Percentiles rank a stretch among this genome's conserved stretches.
These are phyloP conservation scores for Geotrichum australiense DNA, from an alignment of 1,139 yeast species.

Conservation along the genomic window DNA sequence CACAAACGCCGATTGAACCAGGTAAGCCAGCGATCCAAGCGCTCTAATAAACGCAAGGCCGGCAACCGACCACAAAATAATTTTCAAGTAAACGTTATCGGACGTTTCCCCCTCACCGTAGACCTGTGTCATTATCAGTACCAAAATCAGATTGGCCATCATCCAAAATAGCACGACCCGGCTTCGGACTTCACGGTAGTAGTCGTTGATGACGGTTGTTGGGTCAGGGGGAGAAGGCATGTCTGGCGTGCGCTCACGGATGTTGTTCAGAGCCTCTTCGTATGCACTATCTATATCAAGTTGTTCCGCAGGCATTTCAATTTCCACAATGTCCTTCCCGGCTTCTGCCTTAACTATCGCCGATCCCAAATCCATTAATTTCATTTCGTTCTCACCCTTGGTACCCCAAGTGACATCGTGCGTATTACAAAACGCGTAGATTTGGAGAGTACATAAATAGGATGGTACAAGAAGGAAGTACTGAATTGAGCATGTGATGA, in stretches of 20 bases:
- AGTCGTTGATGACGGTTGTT: conserved; percentile 41
- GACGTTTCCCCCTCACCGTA: conserved; percentile 57
- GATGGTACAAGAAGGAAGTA: conserved; percentile 84
- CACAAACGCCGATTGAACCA: conserved; percentile 41
- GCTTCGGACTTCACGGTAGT: conserved; percentile 89
- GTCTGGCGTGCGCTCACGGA: conserved; percentile 63
- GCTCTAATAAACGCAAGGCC: conserved; percentile 74
- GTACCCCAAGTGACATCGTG: conserved; percentile 99
- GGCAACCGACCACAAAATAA: conserved; percentile 89
- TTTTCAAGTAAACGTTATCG: conserved; percentile 68
- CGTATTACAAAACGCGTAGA: conserved; percentile 90
- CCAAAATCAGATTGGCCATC: conserved; percentile 67
- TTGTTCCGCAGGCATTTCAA: conserved; percentile 86
- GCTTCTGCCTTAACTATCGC: conserved; percentile 53
- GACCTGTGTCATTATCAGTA: conserved; percentile 84
- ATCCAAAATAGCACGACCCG: conserved; percentile 92
- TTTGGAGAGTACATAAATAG: conserved; percentile 83
- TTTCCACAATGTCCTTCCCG: conserved; percentile 59
- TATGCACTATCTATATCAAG: conserved; percentile 85
- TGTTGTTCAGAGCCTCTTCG: conserved; percentile 65
- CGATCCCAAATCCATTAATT: conserved; percentile 53
- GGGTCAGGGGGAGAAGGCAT: conserved; percentile 6
- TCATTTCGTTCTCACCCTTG: conserved; percentile 78
- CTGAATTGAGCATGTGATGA: conserved; percentile 74
- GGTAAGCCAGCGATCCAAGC: conserved; percentile 63